Conservation (phyloP, 179 eudicot genomes). For the Patellifolia procumbens region DNA sequence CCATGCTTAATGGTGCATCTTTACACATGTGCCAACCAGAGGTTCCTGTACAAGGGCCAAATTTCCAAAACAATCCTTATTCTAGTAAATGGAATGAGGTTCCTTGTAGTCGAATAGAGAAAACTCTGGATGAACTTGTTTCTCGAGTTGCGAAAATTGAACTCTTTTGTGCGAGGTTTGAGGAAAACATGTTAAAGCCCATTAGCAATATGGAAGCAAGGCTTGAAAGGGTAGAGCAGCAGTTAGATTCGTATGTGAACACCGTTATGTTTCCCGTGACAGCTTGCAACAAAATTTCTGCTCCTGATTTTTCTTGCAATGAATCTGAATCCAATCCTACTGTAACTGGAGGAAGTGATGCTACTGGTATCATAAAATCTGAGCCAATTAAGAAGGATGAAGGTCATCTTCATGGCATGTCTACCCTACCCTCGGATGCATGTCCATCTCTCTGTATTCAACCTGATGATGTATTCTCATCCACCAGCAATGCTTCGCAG, state of each 20-base stretch:
- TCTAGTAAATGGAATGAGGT: slow-evolving; percentile 22
- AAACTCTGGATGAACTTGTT: slow-evolving; percentile 66
- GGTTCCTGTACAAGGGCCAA: slow-evolving; percentile 24
- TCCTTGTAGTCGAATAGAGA: slow-evolving; percentile 47
- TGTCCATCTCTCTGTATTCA: background rate
- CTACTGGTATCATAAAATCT: slow-evolving; percentile 33
- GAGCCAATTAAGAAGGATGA: slow-evolving; percentile 37
- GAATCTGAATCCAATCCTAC: slow-evolving; percentile 50
- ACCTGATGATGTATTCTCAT: slow-evolving; percentile 21
- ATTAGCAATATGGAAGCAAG: slow-evolving; percentile 73
- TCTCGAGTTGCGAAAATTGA: slow-evolving; percentile 72
- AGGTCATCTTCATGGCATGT: slow-evolving; percentile 13
- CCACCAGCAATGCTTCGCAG: slow-evolving; percentile 36
- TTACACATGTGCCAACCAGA: slow-evolving; percentile 28
- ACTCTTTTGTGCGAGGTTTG: slow-evolving; percentile 72
- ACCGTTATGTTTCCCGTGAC: slow-evolving; percentile 42
- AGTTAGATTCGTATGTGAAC: slow-evolving; percentile 46
- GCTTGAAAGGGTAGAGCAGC: slow-evolving; percentile 75
- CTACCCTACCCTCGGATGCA: slow-evolving; percentile 4
- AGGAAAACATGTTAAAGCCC: slow-evolving; percentile 83
- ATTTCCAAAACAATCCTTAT: slow-evolving; percentile 22
- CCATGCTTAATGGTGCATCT: slow-evolving; percentile 19
- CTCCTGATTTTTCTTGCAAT: slow-evolving; percentile 58
- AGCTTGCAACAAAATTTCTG: slow-evolving; percentile 47
- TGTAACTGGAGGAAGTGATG: slow-evolving; percentile 37